Base-by-base conservation (phyloP, 2,329 filamentous ascomycete species). In the Fusarium heterosporum region DNA sequence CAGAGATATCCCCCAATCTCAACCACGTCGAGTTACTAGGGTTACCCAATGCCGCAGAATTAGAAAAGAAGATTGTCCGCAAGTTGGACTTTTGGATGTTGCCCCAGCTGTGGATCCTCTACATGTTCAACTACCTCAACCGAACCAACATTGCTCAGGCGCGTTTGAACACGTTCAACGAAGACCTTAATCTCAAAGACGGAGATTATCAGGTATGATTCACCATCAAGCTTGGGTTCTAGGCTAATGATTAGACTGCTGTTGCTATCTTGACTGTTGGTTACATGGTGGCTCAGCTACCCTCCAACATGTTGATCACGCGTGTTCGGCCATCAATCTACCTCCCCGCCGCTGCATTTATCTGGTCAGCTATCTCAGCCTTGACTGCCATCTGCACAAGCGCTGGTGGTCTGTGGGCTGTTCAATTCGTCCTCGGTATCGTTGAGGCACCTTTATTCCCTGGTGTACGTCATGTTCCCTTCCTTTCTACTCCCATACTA, bases 51-150 rank as follows among this genome's bases (percentile, higher is more conserved):
- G 17, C 46, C 1, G 14, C 42, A 0, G 67, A 62, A 45, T 32
- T 68, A 2, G 67, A 70, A 38, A 70, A 68, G 53, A 62, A 34
- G 25, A 58, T 70, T n/a, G 67, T 70, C 4, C 50, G 67, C 6
- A 59, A 51, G n/a, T 36, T 70, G 1, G 67, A 70, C 26, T 39
- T 46, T 3, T 65, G 39, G 22, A 65, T 70, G 67, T n/a, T 70
- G 17, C 67, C 67, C 2, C 64, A 68, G 49, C 60, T 70, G 4
- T 70, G 67, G 67, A 58, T 70, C 4, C 39, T 70, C 6, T 70
- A 70, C 51, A 68, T 70, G 64, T 70, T 70, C 56, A 70, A 70
- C 28, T 70, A 70, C 1, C 39, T 70, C 8, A 67, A 70, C 53
- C 46, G 67, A 1, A 70, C 61, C 2, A 70, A 70, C 26, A 70